Evolutionary conservation across 345 rosid genomes (phyloP).

Genomic region (Syzygium grande): DNA sequence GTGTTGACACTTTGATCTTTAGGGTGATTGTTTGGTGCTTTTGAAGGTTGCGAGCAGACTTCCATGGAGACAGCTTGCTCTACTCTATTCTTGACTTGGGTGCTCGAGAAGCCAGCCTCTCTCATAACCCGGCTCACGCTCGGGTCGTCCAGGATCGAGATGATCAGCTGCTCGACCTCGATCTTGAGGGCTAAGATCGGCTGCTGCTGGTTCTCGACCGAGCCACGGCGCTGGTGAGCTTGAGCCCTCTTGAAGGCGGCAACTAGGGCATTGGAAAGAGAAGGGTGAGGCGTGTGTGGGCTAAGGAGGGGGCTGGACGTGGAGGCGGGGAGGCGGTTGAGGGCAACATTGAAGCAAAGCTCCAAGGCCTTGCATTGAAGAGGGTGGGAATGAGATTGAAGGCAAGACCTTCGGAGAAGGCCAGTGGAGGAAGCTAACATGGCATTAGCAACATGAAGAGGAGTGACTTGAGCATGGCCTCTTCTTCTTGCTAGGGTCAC

Average conservation of each 20-base stretch:
- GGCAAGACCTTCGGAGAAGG: constrained; percentile 57
- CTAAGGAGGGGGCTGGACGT: constrained; percentile 47
- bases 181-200: constrained; percentile 66
- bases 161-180: constrained; percentile 52
- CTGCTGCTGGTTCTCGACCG: constrained; percentile 71
- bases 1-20: not conserved
- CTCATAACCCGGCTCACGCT: constrained; percentile 80
- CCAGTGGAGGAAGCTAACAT: constrained; percentile 54
- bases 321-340: constrained; percentile 67
- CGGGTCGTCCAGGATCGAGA: constrained; percentile 69
- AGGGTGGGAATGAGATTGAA: constrained; percentile 65
- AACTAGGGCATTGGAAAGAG: constrained; percentile 62
- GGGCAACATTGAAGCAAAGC: constrained; percentile 72
- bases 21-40: not conserved
- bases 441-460: constrained; percentile 63
- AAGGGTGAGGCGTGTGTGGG: constrained; percentile 32
- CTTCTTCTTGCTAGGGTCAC: constrained; percentile 47
- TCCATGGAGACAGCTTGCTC: constrained; percentile 56
- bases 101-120: constrained; percentile 74
- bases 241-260: constrained; percentile 79
- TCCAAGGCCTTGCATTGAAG: constrained; percentile 68
- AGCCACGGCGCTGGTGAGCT: constrained; percentile 75
- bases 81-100: constrained; percentile 49
- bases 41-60: constrained; percentile 17
- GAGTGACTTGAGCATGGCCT: constrained; percentile 74